Conservation (phyloP, 139 green algal genomes). For the Limnomonas spitsbergensis region DNA sequence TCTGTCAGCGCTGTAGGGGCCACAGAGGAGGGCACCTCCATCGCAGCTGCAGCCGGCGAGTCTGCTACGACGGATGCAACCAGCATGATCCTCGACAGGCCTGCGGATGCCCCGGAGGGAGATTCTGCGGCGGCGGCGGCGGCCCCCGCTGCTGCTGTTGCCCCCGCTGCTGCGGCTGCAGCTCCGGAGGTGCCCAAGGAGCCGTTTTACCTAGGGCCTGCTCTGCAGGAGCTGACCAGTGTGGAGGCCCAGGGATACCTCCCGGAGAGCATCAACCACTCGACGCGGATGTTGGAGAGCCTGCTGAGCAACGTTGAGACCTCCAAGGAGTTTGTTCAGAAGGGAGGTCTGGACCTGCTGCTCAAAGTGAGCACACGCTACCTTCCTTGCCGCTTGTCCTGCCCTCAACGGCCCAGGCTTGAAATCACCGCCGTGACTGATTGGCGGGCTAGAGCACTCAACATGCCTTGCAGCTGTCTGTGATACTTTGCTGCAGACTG, state of each 20-base stretch:
- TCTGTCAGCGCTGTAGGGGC: too few species aligned
- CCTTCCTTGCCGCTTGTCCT: too few species aligned
- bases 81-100: too few species aligned
- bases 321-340: conserved; percentile 69
- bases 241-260: conserved; percentile 42
- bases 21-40: too few species aligned
- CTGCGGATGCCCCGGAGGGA: too few species aligned
- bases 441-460: too few species aligned
- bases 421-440: too few species aligned
- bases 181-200: background rate
- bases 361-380: conserved; percentile 17
- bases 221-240: background rate
- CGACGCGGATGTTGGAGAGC: conserved; percentile 78
- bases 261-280: conserved; percentile 66
- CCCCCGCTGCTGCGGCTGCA: background rate
- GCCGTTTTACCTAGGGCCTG: conserved; percentile 27
- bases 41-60: too few species aligned
- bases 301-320: conserved; percentile 71
- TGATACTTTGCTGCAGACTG: too few species aligned
- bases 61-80: too few species aligned
- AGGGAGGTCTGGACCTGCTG: conserved; percentile 72
- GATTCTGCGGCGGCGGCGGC: background rate
- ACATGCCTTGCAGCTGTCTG: too few species aligned
- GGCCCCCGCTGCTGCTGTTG: background rate
- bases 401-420: too few species aligned